Percentiles rank a stretch among this genome's conserved stretches.
phyloP scores from a whole-genome alignment of 179 eudicot genomes.

The Nepenthes alata region DNA sequence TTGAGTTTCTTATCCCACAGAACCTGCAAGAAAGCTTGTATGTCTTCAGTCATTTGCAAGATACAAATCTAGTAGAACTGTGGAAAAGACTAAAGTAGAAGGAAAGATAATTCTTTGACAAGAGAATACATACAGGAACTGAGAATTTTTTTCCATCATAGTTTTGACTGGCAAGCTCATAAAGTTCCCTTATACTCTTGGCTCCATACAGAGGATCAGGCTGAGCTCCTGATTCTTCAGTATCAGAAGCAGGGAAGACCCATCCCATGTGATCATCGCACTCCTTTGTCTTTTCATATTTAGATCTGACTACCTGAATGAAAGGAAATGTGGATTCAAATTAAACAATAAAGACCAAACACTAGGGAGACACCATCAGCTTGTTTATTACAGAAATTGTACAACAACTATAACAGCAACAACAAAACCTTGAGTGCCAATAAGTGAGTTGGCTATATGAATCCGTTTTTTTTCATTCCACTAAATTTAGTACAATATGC shows the following conservation, averaged over 20 bases:
- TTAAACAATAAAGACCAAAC: too few species aligned
- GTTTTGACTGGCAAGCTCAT: constrained; percentile 70
- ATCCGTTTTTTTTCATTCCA: too few species aligned
- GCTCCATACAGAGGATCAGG: constrained; percentile 63
- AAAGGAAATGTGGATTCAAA: too few species aligned
- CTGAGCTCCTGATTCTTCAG: constrained; percentile 60
- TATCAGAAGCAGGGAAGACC: constrained; percentile 61
- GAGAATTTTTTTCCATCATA: constrained; percentile 74
- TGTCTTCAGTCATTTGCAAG: background rate
- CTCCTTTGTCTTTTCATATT: constrained; percentile 72
- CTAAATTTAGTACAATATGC: too few species aligned
- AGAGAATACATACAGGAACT: constrained; percentile 54
- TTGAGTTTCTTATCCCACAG: constrained; percentile 74
- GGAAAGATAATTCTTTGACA: background rate
- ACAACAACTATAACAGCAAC: too few species aligned
- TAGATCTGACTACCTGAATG: constrained; percentile 42
- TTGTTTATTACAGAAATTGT: too few species aligned
- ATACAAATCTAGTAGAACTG: background rate
- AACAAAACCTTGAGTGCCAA: too few species aligned
- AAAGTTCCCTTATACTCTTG: constrained; percentile 53
- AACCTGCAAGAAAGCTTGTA: constrained; percentile 25
- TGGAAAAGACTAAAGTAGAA: background rate
- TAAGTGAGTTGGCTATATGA: too few species aligned
- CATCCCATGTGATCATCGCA: constrained; percentile 84
- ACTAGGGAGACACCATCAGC: too few species aligned